phyloP scores from a whole-genome alignment of 768 basidiomycete species.

The Boletus eberwhitei region DNA sequence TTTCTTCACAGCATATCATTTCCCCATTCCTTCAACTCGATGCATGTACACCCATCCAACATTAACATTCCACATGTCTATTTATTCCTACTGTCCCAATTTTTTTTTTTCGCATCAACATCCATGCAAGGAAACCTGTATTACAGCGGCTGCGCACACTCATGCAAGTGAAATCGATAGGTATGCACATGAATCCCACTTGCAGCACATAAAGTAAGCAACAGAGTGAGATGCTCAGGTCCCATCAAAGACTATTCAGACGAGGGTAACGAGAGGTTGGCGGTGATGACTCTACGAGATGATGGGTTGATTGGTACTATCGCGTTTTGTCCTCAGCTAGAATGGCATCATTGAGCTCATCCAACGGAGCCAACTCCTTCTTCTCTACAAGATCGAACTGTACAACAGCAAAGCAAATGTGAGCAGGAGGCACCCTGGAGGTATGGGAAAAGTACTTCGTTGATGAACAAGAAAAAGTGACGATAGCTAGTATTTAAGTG shows the following conservation, averaged over 20 bases:
- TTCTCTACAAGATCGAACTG: slow-evolving; percentile 94
- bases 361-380: slow-evolving; percentile 92
- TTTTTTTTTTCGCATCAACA: background rate
- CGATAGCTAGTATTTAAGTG: slow-evolving; percentile 98
- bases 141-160: slow-evolving; percentile 5
- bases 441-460: slow-evolving; percentile 63
- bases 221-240: background rate
- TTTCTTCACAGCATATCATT: slow-evolving; percentile 3
- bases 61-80: background rate
- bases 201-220: background rate
- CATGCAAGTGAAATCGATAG: slow-evolving; percentile 10
- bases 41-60: slow-evolving; percentile 1
- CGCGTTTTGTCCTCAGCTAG: slow-evolving; percentile 51
- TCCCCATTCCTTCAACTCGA: background rate
- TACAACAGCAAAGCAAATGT: background rate
- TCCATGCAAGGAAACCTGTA: slow-evolving; percentile 9
- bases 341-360: slow-evolving; percentile 93
- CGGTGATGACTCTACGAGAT: background rate
- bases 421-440: slow-evolving; percentile 3
- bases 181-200: slow-evolving; percentile 5
- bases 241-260: background rate
- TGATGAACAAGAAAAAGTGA: slow-evolving; percentile 96
- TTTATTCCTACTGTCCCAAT: background rate
- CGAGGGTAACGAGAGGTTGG: background rate
- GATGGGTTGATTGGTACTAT: slow-evolving; percentile 5